phyloP scores from a whole-genome alignment of 2,329 filamentous ascomycete species.

The Pseudogymnoascus sp. region DNA sequence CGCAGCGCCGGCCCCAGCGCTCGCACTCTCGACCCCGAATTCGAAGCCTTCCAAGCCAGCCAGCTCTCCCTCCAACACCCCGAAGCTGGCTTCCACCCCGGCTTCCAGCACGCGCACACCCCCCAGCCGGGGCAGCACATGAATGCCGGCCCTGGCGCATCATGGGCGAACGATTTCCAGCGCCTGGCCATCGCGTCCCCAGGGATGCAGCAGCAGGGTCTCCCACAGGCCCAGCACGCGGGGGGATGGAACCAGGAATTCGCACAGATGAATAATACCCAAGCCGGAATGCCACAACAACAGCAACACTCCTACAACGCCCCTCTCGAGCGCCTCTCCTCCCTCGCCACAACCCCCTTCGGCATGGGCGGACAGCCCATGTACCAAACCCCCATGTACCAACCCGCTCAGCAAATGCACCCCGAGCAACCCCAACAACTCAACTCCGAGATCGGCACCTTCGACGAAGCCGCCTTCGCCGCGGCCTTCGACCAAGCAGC shows the following conservation, averaged over 20 bases:
- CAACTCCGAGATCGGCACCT: slow-evolving; percentile 35
- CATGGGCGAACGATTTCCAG: slow-evolving; percentile 40
- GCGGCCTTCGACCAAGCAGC: slow-evolving; percentile 42
- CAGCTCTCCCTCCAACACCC: slow-evolving; percentile 27
- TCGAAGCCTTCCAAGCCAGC: slow-evolving; percentile 61
- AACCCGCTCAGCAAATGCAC: slow-evolving; percentile 14
- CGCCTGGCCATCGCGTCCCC: slow-evolving; percentile 38
- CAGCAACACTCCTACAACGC: slow-evolving; percentile 13
- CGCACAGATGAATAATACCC: slow-evolving; percentile 24
- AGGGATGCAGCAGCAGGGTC: slow-evolving; percentile 26
- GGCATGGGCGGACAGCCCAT: slow-evolving; percentile 11
- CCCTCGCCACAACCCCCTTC: background rate
- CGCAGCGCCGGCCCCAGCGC: slow-evolving; percentile 49
- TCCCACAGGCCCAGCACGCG: slow-evolving; percentile 17
- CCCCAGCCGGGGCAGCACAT: slow-evolving; percentile 18
- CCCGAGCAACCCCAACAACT: slow-evolving; percentile 26
- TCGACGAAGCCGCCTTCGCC: slow-evolving; percentile 51
- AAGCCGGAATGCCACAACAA: background rate
- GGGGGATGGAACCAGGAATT: slow-evolving; percentile 57
- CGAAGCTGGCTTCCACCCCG: slow-evolving; percentile 12
- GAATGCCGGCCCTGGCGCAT: slow-evolving; percentile 17
- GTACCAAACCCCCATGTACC: slow-evolving; percentile 11
- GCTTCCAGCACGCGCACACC: slow-evolving; percentile 17
- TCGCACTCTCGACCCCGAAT: slow-evolving; percentile 57
- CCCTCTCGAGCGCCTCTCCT: background rate